phyloP scores from a whole-genome alignment of 371 early-diverging fungal genomes.

The Mortierella sp. region DNA sequence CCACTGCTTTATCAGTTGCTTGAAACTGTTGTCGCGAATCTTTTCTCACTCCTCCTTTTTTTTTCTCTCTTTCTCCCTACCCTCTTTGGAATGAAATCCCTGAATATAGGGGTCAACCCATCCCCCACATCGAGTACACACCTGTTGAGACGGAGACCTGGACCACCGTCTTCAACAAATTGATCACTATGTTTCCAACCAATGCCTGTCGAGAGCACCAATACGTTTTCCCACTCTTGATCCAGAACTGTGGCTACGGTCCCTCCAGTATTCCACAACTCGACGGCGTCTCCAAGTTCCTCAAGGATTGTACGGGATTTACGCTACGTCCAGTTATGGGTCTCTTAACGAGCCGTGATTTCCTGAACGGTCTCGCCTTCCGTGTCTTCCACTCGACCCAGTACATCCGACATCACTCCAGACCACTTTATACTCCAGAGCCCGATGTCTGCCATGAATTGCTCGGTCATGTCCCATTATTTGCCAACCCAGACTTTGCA shows the following conservation, averaged over 20 bases:
- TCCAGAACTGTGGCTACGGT: slow-evolving; percentile 92
- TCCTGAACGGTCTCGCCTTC: slow-evolving; percentile 95
- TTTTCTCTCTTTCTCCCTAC: not conserved
- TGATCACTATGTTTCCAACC: slow-evolving; percentile 82
- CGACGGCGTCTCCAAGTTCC: slow-evolving; percentile 88
- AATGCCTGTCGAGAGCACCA: slow-evolving; percentile 95
- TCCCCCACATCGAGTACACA: slow-evolving; percentile 91
- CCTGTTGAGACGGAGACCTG: slow-evolving; percentile 86
- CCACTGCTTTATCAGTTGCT: too few species aligned
- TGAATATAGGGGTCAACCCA: slow-evolving; percentile 73
- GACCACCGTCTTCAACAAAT: slow-evolving; percentile 83
- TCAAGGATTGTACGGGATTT: slow-evolving; percentile 97
- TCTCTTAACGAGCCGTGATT: slow-evolving; percentile 91
- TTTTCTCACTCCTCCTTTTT: not conserved
- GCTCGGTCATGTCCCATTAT: slow-evolving; percentile 87
- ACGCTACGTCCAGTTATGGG: slow-evolving; percentile 97
- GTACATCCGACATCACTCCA: slow-evolving; percentile 94
- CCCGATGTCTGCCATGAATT: slow-evolving; percentile 92
- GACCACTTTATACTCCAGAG: slow-evolving; percentile 95
- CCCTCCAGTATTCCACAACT: slow-evolving; percentile 91
- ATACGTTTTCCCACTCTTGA: slow-evolving; percentile 91
- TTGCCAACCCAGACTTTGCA: slow-evolving; percentile 96
- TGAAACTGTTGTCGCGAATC: too few species aligned
- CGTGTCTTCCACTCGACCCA: slow-evolving; percentile 97
- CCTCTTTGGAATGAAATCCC: not conserved